Evolutionary conservation across 2,329 filamentous ascomycete species (phyloP).

Genomic region (Pestalotiopsis fici): DNA sequence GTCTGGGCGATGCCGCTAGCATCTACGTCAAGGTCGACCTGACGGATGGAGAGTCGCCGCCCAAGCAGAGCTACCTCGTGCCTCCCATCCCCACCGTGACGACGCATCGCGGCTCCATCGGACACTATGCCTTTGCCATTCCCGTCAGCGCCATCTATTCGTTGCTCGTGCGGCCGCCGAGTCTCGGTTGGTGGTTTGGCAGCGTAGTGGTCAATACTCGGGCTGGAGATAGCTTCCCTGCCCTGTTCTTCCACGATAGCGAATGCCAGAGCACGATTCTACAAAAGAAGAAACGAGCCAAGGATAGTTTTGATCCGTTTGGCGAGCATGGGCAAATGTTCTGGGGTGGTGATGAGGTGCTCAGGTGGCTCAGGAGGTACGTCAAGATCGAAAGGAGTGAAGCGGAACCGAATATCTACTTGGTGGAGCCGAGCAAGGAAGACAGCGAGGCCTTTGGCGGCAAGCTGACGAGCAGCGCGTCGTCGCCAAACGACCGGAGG

Average conservation of each 20-base stretch:
- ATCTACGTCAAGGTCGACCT: conserved; percentile 97
- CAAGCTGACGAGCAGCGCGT: conserved; percentile 51
- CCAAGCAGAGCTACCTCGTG: conserved; percentile 86
- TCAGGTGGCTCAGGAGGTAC: conserved; percentile 88
- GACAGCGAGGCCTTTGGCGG: conserved; percentile 81
- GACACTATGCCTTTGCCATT: conserved; percentile 87
- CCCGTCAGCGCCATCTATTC: conserved; percentile 91
- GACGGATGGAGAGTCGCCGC: conserved; percentile 76
- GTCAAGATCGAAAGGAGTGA: conserved; percentile 79
- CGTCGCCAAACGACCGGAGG: conserved; percentile 42
- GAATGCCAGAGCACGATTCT: conserved; percentile 95
- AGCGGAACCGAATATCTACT: conserved; percentile 86
- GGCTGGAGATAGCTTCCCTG: conserved; percentile 89
- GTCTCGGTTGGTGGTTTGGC: conserved; percentile 97
- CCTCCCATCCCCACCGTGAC: conserved; percentile 88
- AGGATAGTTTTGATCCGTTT: conserved; percentile 89
- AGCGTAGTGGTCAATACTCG: conserved; percentile 91
- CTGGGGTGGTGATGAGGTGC: conserved; percentile 95
- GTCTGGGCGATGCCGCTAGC: conserved; percentile 80
- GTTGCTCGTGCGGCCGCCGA: conserved; percentile 85
- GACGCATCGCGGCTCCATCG: conserved; percentile 68
- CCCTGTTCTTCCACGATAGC: conserved; percentile 95
- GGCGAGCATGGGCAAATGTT: conserved; percentile 84
- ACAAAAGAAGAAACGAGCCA: conserved; percentile 84
- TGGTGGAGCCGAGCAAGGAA: conserved; percentile 84